phyloP scores from a whole-genome alignment of 306 rosid genomes.

The Acmispon strigosus region DNA sequence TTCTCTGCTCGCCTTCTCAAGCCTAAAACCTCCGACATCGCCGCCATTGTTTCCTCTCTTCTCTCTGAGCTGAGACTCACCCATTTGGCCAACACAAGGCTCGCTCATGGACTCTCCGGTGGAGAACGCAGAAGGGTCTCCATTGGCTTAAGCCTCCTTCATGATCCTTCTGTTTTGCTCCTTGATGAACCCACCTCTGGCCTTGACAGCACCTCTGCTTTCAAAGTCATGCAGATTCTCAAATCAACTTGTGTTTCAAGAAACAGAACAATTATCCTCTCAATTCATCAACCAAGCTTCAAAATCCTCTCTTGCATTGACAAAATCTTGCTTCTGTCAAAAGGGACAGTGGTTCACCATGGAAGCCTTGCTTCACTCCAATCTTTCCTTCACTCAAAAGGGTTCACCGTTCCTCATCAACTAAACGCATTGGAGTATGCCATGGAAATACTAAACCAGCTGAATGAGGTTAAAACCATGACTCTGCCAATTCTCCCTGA shows the following conservation, averaged over 20 bases:
- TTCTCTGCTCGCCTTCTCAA: slow-evolving; percentile 68
- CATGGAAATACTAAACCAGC: slow-evolving; percentile 64
- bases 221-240: slow-evolving; percentile 70
- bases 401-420: slow-evolving; percentile 76
- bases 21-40: slow-evolving; percentile 37
- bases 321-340: slow-evolving; percentile 51
- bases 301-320: slow-evolving; percentile 72
- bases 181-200: slow-evolving; percentile 98
- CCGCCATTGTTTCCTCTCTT: slow-evolving; percentile 40
- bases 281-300: slow-evolving; percentile 91
- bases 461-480: slow-evolving; percentile 26
- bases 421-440: slow-evolving; percentile 85
- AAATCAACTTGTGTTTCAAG: slow-evolving; percentile 57
- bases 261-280: slow-evolving; percentile 61
- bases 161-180: slow-evolving; percentile 70
- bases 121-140: slow-evolving; percentile 84
- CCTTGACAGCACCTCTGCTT: slow-evolving; percentile 75
- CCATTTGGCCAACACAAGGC: slow-evolving; percentile 60
- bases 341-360: slow-evolving; percentile 71
- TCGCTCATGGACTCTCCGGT: slow-evolving; percentile 62
- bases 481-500: slow-evolving; percentile 23
- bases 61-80: slow-evolving; percentile 53
- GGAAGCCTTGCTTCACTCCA: slow-evolving; percentile 63
- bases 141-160: slow-evolving; percentile 77
- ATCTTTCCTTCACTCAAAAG: slow-evolving; percentile 42